A percentile compares a stretch with the other conserved stretches of the same genome.
phyloP scores from a whole-genome alignment of 495 filamentous ascomycete genomes.

The Penicillium soppii region DNA sequence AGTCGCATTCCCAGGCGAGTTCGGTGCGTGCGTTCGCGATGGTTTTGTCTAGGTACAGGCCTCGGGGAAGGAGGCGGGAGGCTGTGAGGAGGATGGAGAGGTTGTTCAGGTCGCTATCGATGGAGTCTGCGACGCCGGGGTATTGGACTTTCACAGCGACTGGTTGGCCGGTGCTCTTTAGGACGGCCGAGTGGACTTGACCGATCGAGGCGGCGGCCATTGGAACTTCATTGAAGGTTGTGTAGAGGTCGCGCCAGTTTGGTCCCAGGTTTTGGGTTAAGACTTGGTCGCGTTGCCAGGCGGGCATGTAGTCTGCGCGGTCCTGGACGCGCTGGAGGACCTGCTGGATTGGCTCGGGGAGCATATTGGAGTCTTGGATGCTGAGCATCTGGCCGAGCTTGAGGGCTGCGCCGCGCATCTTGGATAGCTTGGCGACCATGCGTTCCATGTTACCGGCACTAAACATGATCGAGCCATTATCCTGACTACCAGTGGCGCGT shows the following conservation, averaged over 20 bases:
- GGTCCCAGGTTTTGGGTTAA: constrained; percentile 73
- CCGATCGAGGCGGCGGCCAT: constrained; percentile 98
- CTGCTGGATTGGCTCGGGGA: constrained; percentile 78
- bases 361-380: constrained; percentile 96
- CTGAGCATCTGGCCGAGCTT: constrained; percentile 97
- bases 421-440: constrained; percentile 85
- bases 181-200: constrained; percentile 84
- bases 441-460: constrained; percentile 88
- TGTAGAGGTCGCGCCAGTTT: constrained; percentile 83
- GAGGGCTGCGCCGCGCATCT: constrained; percentile 97
- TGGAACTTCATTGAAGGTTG: constrained; percentile 82
- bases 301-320: constrained; percentile 96
- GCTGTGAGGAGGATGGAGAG: constrained; percentile 86
- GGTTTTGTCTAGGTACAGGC: constrained; percentile 92
- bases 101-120: constrained; percentile 93
- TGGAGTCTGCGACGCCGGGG: constrained; percentile 92
- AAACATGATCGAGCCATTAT: constrained; percentile 77
- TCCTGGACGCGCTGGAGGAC: constrained; percentile 95
- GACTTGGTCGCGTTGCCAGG: constrained; percentile 84
- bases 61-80: constrained; percentile 83
- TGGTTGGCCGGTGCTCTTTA: constrained; percentile 68
- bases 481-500: constrained; percentile 60
- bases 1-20: constrained; percentile 97
- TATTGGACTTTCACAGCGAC: constrained; percentile 98
- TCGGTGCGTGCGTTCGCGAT: constrained; percentile 95